A percentile compares a stretch with the other conserved stretches of the same genome.
Evolutionary conservation across 1,284 basidiomycete genomes (phyloP).

Genomic region (Ceratobasidium sp.): DNA sequence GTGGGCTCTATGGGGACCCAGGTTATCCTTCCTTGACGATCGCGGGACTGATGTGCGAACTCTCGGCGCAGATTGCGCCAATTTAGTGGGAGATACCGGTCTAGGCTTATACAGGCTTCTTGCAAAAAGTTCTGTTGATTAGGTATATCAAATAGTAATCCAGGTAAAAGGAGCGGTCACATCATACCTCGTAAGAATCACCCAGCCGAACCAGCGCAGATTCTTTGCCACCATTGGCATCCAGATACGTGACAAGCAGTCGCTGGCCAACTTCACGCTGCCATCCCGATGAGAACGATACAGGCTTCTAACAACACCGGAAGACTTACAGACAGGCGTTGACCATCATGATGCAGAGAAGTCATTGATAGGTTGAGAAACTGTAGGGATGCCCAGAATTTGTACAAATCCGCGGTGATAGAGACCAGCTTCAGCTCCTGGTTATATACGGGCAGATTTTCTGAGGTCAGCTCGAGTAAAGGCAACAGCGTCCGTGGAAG

Average conservation of each 20-base stretch:
- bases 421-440: no score
- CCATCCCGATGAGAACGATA: neutral
- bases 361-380: no score
- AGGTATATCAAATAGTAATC: no score
- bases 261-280: neutral
- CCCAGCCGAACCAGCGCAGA: neutral
- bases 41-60: neutral
- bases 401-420: no score
- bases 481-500: no score
- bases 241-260: neutral
- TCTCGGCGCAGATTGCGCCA: slow-evolving; percentile 7
- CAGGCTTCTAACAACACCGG: neutral
- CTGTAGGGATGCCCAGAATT: no score
- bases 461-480: no score
- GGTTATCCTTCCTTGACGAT: slow-evolving; percentile 1
- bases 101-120: slow-evolving; percentile 8
- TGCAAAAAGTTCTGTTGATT: neutral
- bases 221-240: slow-evolving; percentile 1
- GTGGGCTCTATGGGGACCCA: slow-evolving; percentile 8
- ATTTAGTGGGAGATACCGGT: neutral
- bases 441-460: no score
- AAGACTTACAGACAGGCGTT: neutral
- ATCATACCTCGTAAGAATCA: slow-evolving; percentile 11
- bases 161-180: no score
- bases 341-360: no score